Evolutionary conservation across 306 rosid genomes (phyloP).

Genomic region (Citrullus mucosospermus): DNA sequence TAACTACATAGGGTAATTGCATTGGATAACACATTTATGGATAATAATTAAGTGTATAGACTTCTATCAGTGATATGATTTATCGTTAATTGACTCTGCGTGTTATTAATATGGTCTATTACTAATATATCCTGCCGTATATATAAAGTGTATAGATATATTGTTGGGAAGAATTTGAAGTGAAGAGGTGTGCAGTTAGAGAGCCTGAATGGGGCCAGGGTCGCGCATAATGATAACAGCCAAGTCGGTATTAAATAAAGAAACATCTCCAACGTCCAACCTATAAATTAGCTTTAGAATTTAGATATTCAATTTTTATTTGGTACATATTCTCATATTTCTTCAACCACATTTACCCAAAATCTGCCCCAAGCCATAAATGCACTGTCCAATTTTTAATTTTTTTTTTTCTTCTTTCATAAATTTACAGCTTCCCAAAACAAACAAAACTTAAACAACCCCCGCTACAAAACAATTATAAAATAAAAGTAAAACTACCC

Average conservation of each 20-base stretch:
- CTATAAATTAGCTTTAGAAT: background rate
- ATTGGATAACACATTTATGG: no score
- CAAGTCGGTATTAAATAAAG: background rate
- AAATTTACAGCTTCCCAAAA: background rate
- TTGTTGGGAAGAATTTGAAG: no score
- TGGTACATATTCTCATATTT: background rate
- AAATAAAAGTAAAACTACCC: background rate
- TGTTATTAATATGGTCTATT: no score
- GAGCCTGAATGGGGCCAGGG: background rate
- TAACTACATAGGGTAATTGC: no score
- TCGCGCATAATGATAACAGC: background rate
- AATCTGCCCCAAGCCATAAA: background rate
- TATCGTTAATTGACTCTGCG: no score
- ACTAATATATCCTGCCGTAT: no score
- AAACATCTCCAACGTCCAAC: background rate
- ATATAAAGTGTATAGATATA: no score
- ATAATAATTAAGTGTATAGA: no score
- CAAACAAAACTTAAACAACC: background rate
- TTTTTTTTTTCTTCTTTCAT: background rate
- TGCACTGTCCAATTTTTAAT: background rate
- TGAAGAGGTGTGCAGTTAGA: background rate
- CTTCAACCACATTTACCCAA: background rate
- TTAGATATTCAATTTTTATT: background rate
- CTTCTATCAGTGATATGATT: no score
- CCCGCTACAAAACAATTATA: no score